These are phyloP conservation scores for Tolypocladium cylindrosporum DNA, from an alignment of 2,329 filamentous ascomycete genomes.

Conservation along the genomic window DNA sequence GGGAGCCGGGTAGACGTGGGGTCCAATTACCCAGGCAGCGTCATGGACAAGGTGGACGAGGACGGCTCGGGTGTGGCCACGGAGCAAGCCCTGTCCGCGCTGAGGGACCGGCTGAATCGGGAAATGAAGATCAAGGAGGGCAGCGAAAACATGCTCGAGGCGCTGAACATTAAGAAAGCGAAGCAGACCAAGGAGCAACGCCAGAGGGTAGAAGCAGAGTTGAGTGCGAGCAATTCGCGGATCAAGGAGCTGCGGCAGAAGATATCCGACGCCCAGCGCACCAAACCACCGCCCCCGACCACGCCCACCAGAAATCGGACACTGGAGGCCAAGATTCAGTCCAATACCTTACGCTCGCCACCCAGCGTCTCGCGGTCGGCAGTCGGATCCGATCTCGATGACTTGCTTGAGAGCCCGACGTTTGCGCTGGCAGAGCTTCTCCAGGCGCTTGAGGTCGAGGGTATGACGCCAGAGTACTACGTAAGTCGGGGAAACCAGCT, in stretches of 20 bases:
- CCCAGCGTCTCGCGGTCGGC: conserved; percentile 45
- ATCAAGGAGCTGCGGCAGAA: conserved; percentile 51
- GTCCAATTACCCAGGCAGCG: conserved; percentile 25
- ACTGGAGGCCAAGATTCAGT: conserved; percentile 33
- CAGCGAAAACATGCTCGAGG: conserved; percentile 95
- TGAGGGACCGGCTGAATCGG: conserved; percentile 81
- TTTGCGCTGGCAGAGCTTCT: conserved; percentile 84
- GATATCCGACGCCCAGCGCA: conserved; percentile 49
- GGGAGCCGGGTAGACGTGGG: conserved; percentile 25
- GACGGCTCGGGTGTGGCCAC: conserved; percentile 44
- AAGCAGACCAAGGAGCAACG: conserved; percentile 90
- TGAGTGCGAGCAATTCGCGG: conserved; percentile 74
- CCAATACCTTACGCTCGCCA: conserved; percentile 44
- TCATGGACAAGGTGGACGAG: conserved; percentile 52
- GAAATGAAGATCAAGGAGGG: conserved; percentile 98
- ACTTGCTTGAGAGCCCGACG: conserved; percentile 75
- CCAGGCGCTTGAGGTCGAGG: conserved; percentile 78
- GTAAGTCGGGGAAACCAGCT: conserved; percentile 85
- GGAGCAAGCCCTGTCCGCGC: conserved; percentile 63
- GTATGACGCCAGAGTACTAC: conserved; percentile 89
- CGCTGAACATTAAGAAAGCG: conserved; percentile 84
- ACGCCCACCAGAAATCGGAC: conserved; percentile 45
- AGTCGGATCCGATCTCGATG: conserved; percentile 53
- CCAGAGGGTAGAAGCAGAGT: conserved; percentile 70
- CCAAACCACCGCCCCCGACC: conserved; percentile 32